Percentiles rank a stretch among this genome's conserved stretches.
These are phyloP conservation scores for Hyphodiscus sp. DNA, from an alignment of 2,329 filamentous ascomycete species.

Conservation along the genomic window DNA sequence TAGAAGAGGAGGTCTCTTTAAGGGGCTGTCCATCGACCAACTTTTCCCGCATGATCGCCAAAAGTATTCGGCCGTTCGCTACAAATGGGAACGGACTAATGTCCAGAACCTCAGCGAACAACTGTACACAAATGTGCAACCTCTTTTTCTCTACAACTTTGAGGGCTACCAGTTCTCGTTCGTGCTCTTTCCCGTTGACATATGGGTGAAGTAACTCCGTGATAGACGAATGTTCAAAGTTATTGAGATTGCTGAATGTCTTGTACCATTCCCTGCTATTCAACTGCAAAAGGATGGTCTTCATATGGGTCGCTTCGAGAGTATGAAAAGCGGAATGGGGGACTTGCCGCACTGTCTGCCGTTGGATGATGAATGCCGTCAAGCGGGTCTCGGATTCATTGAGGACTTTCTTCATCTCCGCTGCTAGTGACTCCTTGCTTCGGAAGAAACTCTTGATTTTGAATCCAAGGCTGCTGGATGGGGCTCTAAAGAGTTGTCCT, in stretches of 20 bases:
- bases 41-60: slow-evolving; percentile 24
- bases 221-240: slow-evolving; percentile 12
- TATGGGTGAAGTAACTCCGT: slow-evolving; percentile 8
- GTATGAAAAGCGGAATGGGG: slow-evolving; percentile 26
- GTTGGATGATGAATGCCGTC: slow-evolving; percentile 19
- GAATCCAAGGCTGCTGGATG: slow-evolving; percentile 16
- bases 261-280: slow-evolving; percentile 23
- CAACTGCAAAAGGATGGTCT: slow-evolving; percentile 23
- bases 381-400: slow-evolving; percentile 17
- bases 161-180: slow-evolving; percentile 21
- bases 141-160: slow-evolving; percentile 21
- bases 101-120: slow-evolving; percentile 10
- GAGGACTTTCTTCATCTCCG: slow-evolving; percentile 21
- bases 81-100: not conserved
- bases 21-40: slow-evolving; percentile 15
- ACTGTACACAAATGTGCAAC: slow-evolving; percentile 14
- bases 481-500: slow-evolving; percentile 20
- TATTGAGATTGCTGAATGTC: slow-evolving; percentile 16
- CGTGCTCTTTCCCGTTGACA: slow-evolving; percentile 1
- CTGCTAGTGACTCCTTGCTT: slow-evolving; percentile 24
- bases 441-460: slow-evolving; percentile 23
- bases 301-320: slow-evolving; percentile 24
- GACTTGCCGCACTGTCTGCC: slow-evolving; percentile 7
- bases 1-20: not conserved
- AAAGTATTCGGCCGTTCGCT: slow-evolving; percentile 10